Base-by-base conservation (phyloP, 1,139 yeast genomes). In the Geotrichum cucujoidarum region DNA sequence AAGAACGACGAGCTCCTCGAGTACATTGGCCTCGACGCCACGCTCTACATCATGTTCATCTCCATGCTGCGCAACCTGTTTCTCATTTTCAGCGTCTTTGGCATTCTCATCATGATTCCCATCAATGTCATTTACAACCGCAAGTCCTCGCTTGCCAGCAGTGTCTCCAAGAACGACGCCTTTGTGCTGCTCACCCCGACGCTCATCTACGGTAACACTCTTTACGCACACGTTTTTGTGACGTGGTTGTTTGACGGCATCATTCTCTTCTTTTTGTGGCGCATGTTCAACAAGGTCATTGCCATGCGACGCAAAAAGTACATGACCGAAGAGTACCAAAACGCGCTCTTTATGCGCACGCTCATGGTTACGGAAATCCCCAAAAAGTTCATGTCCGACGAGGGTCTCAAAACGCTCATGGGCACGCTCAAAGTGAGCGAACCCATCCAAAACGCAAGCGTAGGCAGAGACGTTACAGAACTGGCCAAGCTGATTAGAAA, bases 21-120 rank as follows among this genome's bases (percentile, higher is more conserved):
- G 4, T 48, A 55, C n/a, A 47, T 64, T 8, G 74, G 74, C 2
- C 57, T 70, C 14, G 74, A 70, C 47, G 70, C 72, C 10, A 66
- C 63, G 2, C 55, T 68, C 1, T 67, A 60, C 48, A 53, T 70
- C 25, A 57, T 65, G 25, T 65, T 67, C 45, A 55, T 60, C 31
- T 54, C 55, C 16, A 64, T 69, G 70, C 55, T 63, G 44, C 58
- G 71, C 16, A 59, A 63, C 51, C 52, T 66, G 20, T 67, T 69
- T 47, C 43, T 59, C 10, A 48, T 63, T 8, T 52, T 67, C 17
- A 56, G 72, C 2, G 40, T 68, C n/a, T 27, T 70, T 4, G 65
- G 65, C 2, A 61, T 69, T 46, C 57, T 61, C 4, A 60, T 66
- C 6, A 68, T 67, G 10, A 62, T 70, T 6, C 74, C 74, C 10